Base-by-base conservation (phyloP, 208 protist genomes). In the Leishmania mexicana region DNA sequence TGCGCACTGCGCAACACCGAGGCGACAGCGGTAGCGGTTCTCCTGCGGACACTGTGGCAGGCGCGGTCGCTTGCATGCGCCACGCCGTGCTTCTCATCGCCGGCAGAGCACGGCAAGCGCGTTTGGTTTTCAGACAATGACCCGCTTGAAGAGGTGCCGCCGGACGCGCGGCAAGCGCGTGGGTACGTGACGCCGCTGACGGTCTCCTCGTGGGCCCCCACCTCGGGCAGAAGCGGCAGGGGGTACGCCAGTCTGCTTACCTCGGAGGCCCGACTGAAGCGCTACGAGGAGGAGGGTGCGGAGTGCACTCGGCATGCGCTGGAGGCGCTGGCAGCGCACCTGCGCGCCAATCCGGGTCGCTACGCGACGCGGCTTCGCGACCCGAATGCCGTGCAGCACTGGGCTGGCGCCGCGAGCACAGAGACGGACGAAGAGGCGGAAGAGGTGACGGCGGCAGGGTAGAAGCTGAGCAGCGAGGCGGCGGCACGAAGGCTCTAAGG, bases 281-380 rank as follows among this genome's bases (percentile, higher is more conserved):
- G 87, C 65, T 96, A 93, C 71, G 88, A 90, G 24, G 82, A 86
- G 6, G 83, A 91, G 24, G 93, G 93, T 0, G 85, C 89, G 2
- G 86, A 47, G 35, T 81, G 85, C 81, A 96, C 93, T 47, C 86
- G 89, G 31, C 85, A 62, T 8, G 93, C 93, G 47, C 84, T 96
- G 19, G 88, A 90, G 70, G 60, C 86, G 62, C 80, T 96, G 10
- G 90, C 93, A 35, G 64, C 84, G n/a, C 82, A 84, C 51, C 65
- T 96, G 74, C 85, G 87, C 28, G 71, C 84, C 15, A 78, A 92
- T 28, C 89, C 90, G 0, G 82, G 79, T n/a, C 68, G 81, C 31
- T 94, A 94, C 72, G 84, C 89, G 5, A 79, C 81, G 47, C 86
- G 90, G 35, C 78, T 96, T 51, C 81, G 76, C 54, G 88, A 96